Base-by-base conservation (phyloP, 2,329 filamentous ascomycete species). In the Dothideomycetidae sp. region DNA sequence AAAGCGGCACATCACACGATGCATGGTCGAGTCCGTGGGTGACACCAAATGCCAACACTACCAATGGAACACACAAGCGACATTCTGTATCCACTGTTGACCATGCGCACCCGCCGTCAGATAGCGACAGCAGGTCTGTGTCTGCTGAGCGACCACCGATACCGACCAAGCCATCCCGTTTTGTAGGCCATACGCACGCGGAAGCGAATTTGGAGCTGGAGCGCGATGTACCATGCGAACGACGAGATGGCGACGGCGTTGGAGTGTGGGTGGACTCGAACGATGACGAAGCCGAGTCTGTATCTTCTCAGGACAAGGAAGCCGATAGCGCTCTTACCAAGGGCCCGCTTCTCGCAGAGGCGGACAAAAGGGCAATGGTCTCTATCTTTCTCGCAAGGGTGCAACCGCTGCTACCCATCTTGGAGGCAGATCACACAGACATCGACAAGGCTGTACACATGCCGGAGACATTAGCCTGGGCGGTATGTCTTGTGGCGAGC, bases 401-500 rank as follows among this genome's bases (percentile, higher is more conserved):
- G 2, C 61, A 68, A 35, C 62, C 62, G 13, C 48, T 68, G 3
- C 53, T 68, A 4, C 64, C 64, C 2, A 50, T 68, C 2, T 53
- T 68, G 15, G 50, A 55, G 5, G 53, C 61, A 33, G 64, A 64
- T 40, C 48, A 49, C 7, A 51, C 54, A 12, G 55, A 55, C 2
- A 46, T 46, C 32, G 55, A 56, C 26, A 54, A 61, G 3, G 55
- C 57, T 11, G 52, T 62, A 23, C 40, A 66, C 12, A 50, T 59
- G 39, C 59, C 66, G 18, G 36, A 38, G 29, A 38, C 36, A 2
- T 15, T 38, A 16, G 14, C 36, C 5, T 29, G 31, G 44, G 61
- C 62, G 3, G 59, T 67, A 4, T 68, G 63, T 43, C 53, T 67
- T 7, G 59, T 65, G 12, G 62, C 63, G 11, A 64, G 62, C 0